Evolutionary conservation across 108 stramenopile species (phyloP), one percentile per base, ranked within the genome.

Genomic region (Nannochloropsis salina): DNA sequence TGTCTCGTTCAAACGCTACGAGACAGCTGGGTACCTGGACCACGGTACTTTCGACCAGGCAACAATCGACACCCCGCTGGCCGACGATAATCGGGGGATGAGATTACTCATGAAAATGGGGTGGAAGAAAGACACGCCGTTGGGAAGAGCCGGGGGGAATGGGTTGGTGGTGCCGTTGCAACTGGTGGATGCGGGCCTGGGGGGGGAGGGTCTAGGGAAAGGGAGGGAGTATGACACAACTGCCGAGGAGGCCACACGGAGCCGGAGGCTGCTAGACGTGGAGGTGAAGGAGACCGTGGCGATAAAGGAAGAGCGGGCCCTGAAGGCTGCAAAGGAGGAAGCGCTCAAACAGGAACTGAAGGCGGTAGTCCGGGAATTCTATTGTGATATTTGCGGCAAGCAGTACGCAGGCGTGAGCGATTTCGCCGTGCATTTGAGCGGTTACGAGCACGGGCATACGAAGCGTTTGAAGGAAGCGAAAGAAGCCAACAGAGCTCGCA

Each of bases 381-480:
- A 86, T 82, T 89, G 88, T 82, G 88, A 89, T 42, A 86, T 83
- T 22, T 89, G 88, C 82, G 85, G 42, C 80, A 89, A 89, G 85
- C 88, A 89, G 45, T 89, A 89, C 42, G 88, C 88, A 44, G 88
- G 44, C 83, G 88, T 89, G 8, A 42, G 83, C 12, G 88, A 89
- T 40, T 83, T 89, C 80, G 85, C 84, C 44, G 86, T 86, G 12
- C 88, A 89, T 44, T 83, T 88, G 20, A 86, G 85, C 88, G 88
- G 87, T 9, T 89, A 89, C 88, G 88, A 89, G 41, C 88, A 89
- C 87, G 87, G 88, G 44, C 88, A 89, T 80, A 88, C 82, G 20
- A 89, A 88, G 87, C 87, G 88, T 41, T 83, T 88, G 22, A 88
- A 88, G 41, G 88, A 88, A 40, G 80, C 85, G 85, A 84, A 87